phyloP scores from a whole-genome alignment of 805 yeast species.

The Metschnikowia proteae region DNA sequence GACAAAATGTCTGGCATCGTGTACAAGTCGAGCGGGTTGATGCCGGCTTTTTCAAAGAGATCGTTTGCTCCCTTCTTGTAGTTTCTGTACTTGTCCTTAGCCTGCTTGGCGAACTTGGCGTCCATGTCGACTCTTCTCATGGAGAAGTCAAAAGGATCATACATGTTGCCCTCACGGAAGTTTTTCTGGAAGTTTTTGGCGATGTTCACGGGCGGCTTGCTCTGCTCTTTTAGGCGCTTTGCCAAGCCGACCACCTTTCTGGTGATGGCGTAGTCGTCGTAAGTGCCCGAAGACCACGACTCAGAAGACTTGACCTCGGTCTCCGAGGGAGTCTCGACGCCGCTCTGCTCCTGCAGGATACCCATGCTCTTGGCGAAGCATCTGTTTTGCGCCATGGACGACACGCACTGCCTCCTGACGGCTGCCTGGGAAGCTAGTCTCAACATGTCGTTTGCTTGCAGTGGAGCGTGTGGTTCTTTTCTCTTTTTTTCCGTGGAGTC shows the following conservation, averaged over 20 bases:
- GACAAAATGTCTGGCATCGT: constrained; percentile 69
- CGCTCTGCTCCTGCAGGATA: not conserved
- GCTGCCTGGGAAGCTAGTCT: not conserved
- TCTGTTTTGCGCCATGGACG: not conserved
- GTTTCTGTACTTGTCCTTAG: constrained; percentile 24
- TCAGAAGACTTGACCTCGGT: constrained; percentile 8
- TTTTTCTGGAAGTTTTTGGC: constrained; percentile 36
- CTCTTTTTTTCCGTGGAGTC: not conserved
- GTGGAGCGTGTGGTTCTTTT: not conserved
- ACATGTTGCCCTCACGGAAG: constrained; percentile 51
- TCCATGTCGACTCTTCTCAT: constrained; percentile 54
- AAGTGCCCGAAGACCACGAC: constrained; percentile 27
- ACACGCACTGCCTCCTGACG: not conserved
- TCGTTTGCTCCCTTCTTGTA: constrained; percentile 16
- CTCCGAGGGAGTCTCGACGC: not conserved
- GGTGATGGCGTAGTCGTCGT: constrained; percentile 23
- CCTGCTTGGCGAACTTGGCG: constrained; percentile 20
- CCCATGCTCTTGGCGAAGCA: not conserved
- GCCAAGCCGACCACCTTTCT: constrained; percentile 35
- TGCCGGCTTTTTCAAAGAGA: constrained; percentile 44
- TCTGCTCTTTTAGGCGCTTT: constrained; percentile 26
- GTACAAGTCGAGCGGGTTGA: constrained; percentile 69
- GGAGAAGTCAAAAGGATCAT: constrained; percentile 82
- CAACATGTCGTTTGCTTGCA: not conserved
- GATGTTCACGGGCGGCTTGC: constrained; percentile 34